Evolutionary conservation across 2,329 filamentous ascomycete species (phyloP), one percentile per base, ranked within the genome.

Genomic region (Pseudogymnoascus sp.): DNA sequence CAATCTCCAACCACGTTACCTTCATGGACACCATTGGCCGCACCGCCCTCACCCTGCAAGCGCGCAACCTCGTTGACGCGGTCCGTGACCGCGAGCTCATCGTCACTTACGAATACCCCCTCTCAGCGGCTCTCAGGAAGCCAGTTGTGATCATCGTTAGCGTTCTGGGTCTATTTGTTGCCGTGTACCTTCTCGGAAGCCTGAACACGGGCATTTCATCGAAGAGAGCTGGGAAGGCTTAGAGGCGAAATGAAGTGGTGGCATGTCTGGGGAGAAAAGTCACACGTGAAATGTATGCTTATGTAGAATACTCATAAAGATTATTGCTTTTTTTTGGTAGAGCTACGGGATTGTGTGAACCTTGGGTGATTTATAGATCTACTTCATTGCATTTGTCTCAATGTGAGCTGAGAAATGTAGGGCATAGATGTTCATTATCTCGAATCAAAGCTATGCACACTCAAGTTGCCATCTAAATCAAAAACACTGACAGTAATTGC

Each of bases 1-100:
- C 74, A 1, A 73, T 85, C 15, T 84, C 82, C 66, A 76, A 88
- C n/a, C 85, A 94, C 77, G 88, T 87, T 75, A 97, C 92, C 0
- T 99, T 92, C 77, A 89, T 99, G 78, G 94, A 99, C 75, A 97
- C 94, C 0, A 71, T 93, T 33, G 94, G 94, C 65, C 90, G 94
- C 66, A 95, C 93, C 0, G 84, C 87, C 0, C 81, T 99, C 64
- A 87, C 83, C 59, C 81, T 99, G 70, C 89, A 88, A 65, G 90
- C 91, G 6, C 82, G 86, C 68, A 97, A 97, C 74, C 79, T 97
- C 60, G 90, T 95, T 1, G 94, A 99, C 69, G 94, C 97, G 68
- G 85, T 92, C 71, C 84, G 92, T 61, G 91, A 92, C 71, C 86
- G 90, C 33, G 87, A 94, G 66, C 75, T 97, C 21, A 79, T 96